Evolutionary conservation across 2,329 filamentous ascomycete species (phyloP).

Genomic region (Verruconis gallopava): DNA sequence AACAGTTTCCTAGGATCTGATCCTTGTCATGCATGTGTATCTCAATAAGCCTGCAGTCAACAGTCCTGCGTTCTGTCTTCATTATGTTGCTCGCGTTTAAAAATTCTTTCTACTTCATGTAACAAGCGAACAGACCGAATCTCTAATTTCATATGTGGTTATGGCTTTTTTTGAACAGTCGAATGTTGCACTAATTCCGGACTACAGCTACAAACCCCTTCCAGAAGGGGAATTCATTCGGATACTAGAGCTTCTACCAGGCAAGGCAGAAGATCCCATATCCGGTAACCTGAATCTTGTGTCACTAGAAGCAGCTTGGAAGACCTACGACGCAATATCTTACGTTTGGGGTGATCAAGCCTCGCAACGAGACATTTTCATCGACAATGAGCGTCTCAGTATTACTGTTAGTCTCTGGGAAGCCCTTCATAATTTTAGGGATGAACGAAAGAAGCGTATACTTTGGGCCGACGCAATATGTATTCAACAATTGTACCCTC

Average conservation of each 20-base stretch:
- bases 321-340: conserved; percentile 4
- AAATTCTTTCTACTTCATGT: too few species aligned
- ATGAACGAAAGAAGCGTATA: not conserved
- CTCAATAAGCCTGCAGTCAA: too few species aligned
- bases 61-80: too few species aligned
- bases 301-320: not conserved
- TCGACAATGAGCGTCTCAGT: conserved; percentile 1
- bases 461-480: conserved; percentile 3
- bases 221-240: not conserved
- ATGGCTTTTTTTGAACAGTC: not conserved
- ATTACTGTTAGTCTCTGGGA: conserved; percentile 2
- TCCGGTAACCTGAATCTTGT: conserved; percentile 1
- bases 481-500: not conserved
- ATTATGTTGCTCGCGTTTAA: too few species aligned
- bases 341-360: conserved; percentile 8
- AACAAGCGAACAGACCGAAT: too few species aligned
- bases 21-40: too few species aligned
- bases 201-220: not conserved
- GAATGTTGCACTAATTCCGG: not conserved
- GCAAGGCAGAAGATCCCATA: conserved; percentile 1
- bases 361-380: not conserved
- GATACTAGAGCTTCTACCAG: conserved; percentile 4
- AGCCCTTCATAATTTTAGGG: conserved; percentile 2
- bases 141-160: too few species aligned
- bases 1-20: too few species aligned